A percentile compares a stretch with the other conserved stretches of the same genome.
These are phyloP conservation scores for Diatrype stigma DNA, from an alignment of 2,329 filamentous ascomycete species.

Conservation along the genomic window DNA sequence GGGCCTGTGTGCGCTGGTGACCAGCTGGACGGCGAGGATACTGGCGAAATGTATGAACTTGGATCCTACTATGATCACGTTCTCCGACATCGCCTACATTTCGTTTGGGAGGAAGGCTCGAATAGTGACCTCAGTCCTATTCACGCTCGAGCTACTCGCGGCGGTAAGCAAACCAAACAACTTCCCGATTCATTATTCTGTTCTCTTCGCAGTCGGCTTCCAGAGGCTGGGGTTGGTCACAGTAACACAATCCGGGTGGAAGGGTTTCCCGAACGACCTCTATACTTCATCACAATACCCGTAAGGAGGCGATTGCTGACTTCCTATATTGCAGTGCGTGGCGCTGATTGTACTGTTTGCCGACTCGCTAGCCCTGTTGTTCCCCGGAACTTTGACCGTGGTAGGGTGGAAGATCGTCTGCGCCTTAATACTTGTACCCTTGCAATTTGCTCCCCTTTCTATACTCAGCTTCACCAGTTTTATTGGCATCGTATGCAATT, in stretches of 20 bases:
- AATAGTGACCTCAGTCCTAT: slow-evolving; percentile 77
- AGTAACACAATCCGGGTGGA: too few species aligned
- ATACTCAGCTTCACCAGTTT: slow-evolving; percentile 87
- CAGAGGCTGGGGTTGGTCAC: too few species aligned
- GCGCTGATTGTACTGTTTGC: slow-evolving; percentile 56
- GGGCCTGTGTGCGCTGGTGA: slow-evolving; percentile 67
- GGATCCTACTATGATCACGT: slow-evolving; percentile 82
- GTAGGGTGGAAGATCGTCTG: slow-evolving; percentile 83
- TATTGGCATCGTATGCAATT: slow-evolving; percentile 84
- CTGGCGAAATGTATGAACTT: slow-evolving; percentile 85
- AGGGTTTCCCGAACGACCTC: too few species aligned
- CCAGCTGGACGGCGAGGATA: slow-evolving; percentile 80
- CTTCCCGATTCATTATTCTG: slow-evolving; percentile 25
- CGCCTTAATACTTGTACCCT: slow-evolving; percentile 69
- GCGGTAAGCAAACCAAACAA: too few species aligned
- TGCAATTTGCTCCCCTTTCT: slow-evolving; percentile 81
- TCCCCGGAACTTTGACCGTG: slow-evolving; percentile 63
- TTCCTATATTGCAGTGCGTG: too few species aligned
- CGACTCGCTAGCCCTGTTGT: slow-evolving; percentile 76
- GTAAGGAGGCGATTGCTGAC: too few species aligned
- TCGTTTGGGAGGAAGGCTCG: slow-evolving; percentile 82
- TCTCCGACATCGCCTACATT: slow-evolving; percentile 88
- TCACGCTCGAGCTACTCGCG: slow-evolving; percentile 81
- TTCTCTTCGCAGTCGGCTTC: too few species aligned
- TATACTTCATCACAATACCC: too few species aligned